Evolutionary conservation across 2,329 filamentous ascomycete genomes (phyloP), one percentile per base, ranked within the genome.

Genomic region (Aurifilum marmelostoma): DNA sequence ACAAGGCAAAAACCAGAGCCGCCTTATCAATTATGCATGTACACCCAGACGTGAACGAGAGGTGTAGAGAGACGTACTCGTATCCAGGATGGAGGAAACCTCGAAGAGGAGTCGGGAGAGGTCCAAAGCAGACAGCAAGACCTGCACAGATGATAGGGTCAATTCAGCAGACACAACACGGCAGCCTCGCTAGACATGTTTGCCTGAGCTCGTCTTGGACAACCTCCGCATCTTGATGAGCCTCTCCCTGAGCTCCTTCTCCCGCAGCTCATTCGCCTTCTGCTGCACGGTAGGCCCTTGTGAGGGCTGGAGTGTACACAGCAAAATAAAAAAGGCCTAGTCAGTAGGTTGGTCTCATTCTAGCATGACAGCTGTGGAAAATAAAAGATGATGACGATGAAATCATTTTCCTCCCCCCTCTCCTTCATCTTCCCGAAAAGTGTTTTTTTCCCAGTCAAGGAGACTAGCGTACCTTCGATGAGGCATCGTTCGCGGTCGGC

Each of bases 191-290:
- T 8, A 79, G 77, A 75, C 77, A n/a, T 47, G 18, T 71, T 78
- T 79, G 75, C 76, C 75, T 73, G 75, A 71, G 67, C 79, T 78
- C 73, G 77, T 80, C 77, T 79, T 83, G 74, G 81, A 83, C 78
- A 79, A 82, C 81, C 83, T 58, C 64, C 69, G 85, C 83, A 85
- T 85, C 81, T 85, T 83, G 79, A 84, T 84, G 73, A 87, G 85
- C 76, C 80, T 82, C 73, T 86, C 83, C 76, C 81, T 82, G n/a
- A 86, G 77, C 74, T 86, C 79, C 74, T 80, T 83, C 75, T 87
- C 84, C 71, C 82, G 80, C 69, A 82, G 76, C 73, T 84, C 79
- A 72, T 79, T 84, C 69, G 82, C 80, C 73, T 79, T 75, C 71
- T 80, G 80, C 71, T 81, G 79, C 62, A 78, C 77, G 66, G 78